Percentiles rank a stretch among this genome's conserved stretches.
These are phyloP conservation scores for Parastagonospora nodorum DNA, from an alignment of 2,329 filamentous ascomycete species.

Conservation along the genomic window DNA sequence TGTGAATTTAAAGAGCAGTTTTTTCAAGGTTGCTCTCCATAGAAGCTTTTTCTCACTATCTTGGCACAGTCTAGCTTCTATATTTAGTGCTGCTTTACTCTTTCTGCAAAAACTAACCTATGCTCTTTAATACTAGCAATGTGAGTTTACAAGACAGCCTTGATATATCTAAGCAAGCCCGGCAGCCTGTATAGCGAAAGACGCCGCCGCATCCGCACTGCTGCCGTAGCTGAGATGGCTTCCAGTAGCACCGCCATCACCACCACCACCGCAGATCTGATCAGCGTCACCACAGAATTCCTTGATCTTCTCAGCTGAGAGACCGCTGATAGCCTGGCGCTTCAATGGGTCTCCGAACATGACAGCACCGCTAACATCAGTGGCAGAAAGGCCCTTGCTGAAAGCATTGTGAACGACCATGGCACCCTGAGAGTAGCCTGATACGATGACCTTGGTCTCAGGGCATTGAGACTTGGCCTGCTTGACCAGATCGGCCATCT, in stretches of 20 bases:
- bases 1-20: too few species aligned
- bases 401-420: constrained; percentile 43
- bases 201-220: constrained; percentile 31
- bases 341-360: constrained; percentile 41
- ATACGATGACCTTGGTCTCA: constrained; percentile 38
- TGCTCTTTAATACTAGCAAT: too few species aligned
- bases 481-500: constrained; percentile 31
- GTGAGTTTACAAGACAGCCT: too few species aligned
- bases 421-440: constrained; percentile 40
- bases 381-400: constrained; percentile 24
- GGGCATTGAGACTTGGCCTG: constrained; percentile 36
- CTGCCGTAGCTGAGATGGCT: constrained; percentile 33
- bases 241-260: constrained; percentile 30
- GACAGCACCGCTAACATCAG: constrained; percentile 31
- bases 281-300: constrained; percentile 36
- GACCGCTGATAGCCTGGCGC: constrained; percentile 23
- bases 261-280: constrained; percentile 13
- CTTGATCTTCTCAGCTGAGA: constrained; percentile 27
- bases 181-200: constrained; percentile 31
- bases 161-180: constrained; percentile 17
- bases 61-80: too few species aligned
- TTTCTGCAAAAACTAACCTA: too few species aligned
- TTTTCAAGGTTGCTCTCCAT: too few species aligned
- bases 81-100: too few species aligned
- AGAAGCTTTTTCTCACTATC: too few species aligned